Conservation (phyloP, 2,329 filamentous ascomycete species). For the Apiospora kogelbergensis region DNA sequence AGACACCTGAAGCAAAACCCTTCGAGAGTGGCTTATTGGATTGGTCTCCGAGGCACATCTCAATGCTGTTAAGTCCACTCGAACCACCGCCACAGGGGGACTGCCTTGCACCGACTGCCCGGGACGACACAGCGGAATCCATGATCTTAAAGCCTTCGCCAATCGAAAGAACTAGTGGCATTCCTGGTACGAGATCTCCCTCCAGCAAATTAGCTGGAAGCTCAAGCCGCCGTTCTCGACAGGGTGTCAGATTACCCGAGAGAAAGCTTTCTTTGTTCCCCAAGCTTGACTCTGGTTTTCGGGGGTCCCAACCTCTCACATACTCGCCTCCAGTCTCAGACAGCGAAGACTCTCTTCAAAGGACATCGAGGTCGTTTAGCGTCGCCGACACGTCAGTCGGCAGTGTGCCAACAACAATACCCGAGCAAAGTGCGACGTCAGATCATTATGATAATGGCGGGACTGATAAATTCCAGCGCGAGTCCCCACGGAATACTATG, state of each 20-base stretch:
- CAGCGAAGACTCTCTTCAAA: constrained; percentile 15
- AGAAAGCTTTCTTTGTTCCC: constrained; percentile 17
- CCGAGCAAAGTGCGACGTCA: background rate
- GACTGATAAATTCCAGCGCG: constrained; percentile 14
- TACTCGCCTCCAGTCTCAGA: constrained; percentile 24
- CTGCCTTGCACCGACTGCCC: constrained; percentile 9
- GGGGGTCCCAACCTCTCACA: constrained; percentile 9
- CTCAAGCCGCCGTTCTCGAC: constrained; percentile 13
- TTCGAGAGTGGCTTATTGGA: constrained; percentile 22
- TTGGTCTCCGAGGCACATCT: constrained; percentile 30
- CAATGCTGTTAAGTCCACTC: constrained; percentile 27
- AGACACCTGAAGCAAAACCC: constrained; percentile 3
- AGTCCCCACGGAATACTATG: constrained; percentile 26
- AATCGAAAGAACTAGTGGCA: constrained; percentile 6
- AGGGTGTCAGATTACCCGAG: constrained; percentile 11
- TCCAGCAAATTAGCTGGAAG: background rate
- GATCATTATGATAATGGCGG: background rate
- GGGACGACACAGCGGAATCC: constrained; percentile 16
- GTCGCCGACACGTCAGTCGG: constrained; percentile 10
- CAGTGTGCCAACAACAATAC: background rate
- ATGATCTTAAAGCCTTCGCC: constrained; percentile 22
- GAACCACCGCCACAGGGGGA: constrained; percentile 22
- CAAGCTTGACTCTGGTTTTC: constrained; percentile 16
- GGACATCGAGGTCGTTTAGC: background rate
- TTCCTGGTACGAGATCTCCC: background rate